A percentile compares a stretch with the other conserved stretches of the same genome.
Evolutionary conservation across 345 rosid species (phyloP).

Genomic region (Citropsis articulata): DNA sequence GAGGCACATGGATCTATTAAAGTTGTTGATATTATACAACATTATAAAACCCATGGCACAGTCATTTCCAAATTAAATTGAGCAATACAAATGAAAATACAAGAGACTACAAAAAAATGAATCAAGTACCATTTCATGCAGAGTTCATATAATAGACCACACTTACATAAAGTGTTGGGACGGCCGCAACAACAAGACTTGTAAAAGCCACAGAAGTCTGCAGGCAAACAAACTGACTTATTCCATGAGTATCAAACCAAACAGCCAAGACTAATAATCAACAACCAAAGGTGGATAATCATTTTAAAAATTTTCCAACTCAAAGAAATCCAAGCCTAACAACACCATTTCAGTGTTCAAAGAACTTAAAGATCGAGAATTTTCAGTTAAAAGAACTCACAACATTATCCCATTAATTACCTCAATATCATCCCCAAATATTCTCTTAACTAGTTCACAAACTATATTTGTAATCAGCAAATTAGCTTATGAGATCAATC

Average conservation of each 20-base stretch:
- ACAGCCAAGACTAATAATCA: not conserved
- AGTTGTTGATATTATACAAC: not conserved
- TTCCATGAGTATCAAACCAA: slow-evolving; percentile 14
- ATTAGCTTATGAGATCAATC: not conserved
- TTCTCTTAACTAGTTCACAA: not conserved
- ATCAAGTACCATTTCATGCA: not conserved
- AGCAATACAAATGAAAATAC: not conserved
- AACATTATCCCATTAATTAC: not conserved
- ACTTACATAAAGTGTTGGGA: slow-evolving; percentile 85
- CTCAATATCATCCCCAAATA: not conserved
- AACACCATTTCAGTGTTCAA: not conserved
- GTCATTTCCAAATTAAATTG: not conserved
- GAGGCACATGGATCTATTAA: not conserved
- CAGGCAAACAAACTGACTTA: slow-evolving; percentile 17
- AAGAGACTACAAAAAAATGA: not conserved
- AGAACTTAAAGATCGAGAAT: not conserved
- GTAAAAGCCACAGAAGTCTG: slow-evolving; percentile 88
- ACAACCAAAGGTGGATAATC: not conserved
- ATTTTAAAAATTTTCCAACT: not conserved
- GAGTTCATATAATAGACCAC: not conserved
- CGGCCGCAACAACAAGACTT: slow-evolving; percentile 68
- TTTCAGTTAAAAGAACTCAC: not conserved
- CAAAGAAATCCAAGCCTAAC: not conserved
- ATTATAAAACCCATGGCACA: not conserved
- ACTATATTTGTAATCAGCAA: not conserved